Conservation (phyloP, 805 yeast species). For the Barnettozyma californica region DNA sequence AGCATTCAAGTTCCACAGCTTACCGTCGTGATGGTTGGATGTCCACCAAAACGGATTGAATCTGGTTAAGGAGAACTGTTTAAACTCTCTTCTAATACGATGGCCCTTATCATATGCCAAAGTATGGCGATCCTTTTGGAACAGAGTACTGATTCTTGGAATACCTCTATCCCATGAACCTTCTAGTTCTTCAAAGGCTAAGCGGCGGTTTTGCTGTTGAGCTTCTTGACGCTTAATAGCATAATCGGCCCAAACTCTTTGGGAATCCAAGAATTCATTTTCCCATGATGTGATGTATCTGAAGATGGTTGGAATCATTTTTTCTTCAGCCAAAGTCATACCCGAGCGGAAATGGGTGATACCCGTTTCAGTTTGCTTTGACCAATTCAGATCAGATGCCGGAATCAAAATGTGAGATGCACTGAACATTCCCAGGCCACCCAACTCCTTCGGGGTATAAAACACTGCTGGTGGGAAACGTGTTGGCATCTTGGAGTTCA, state of each 20-base stretch:
- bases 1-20: conserved; percentile 87
- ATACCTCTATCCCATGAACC: conserved; percentile 95
- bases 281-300: conserved; percentile 96
- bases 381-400: conserved; percentile 86
- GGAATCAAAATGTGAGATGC: conserved; percentile 96
- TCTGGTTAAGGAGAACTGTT: conserved; percentile 63
- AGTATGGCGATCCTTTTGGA: conserved; percentile 92
- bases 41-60: conserved; percentile 97
- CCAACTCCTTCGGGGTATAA: conserved; percentile 94
- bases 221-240: conserved; percentile 88
- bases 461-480: conserved; percentile 98
- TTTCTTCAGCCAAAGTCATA: conserved; percentile 74
- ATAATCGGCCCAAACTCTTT: conserved; percentile 96
- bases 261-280: conserved; percentile 89
- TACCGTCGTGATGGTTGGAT: conserved; percentile 88
- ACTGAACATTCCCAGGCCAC: conserved; percentile 96
- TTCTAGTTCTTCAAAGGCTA: conserved; percentile 90
- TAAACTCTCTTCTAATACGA: conserved; percentile 74
- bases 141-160: conserved; percentile 91
- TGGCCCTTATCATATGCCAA: conserved; percentile 94
- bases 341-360: conserved; percentile 93
- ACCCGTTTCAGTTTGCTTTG: conserved; percentile 90
- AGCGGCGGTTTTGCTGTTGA: conserved; percentile 71
- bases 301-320: conserved; percentile 87
- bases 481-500: conserved; percentile 97